These are phyloP conservation scores for Candida mattraensis DNA, from an alignment of 805 yeast species.

Conservation along the genomic window DNA sequence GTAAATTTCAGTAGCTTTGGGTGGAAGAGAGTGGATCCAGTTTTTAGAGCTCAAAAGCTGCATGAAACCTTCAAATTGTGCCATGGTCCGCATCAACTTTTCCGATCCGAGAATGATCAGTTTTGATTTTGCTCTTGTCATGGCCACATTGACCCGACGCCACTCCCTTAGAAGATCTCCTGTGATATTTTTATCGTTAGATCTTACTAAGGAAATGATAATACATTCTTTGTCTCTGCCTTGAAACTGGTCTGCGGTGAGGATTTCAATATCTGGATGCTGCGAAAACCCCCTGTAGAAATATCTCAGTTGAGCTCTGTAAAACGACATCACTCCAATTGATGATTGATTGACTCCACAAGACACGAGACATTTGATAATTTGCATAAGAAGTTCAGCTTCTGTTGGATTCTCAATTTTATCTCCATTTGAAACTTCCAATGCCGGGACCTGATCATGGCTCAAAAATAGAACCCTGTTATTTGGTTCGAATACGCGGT, in stretches of 20 bases:
- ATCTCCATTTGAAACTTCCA: conserved; percentile 58
- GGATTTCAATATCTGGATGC: conserved; percentile 58
- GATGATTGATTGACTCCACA: conserved; percentile 60
- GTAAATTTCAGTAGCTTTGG: conserved; percentile 41
- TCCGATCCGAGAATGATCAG: conserved; percentile 81
- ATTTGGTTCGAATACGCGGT: conserved; percentile 49
- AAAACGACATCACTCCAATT: conserved; percentile 88
- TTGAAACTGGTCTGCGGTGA: conserved; percentile 95
- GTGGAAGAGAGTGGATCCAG: conserved; percentile 66
- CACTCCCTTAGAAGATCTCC: conserved; percentile 85
- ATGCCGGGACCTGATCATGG: conserved; percentile 67
- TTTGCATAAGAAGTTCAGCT: conserved; percentile 59
- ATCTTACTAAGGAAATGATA: conserved; percentile 83
- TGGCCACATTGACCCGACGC: conserved; percentile 91
- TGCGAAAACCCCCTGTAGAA: conserved; percentile 35
- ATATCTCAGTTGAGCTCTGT: conserved; percentile 73
- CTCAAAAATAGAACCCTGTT: conserved; percentile 74
- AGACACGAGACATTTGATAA: conserved; percentile 54
- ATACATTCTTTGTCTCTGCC: conserved; percentile 95
- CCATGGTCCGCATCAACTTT: conserved; percentile 53
- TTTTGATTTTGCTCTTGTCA: conserved; percentile 86
- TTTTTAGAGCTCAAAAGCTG: conserved; percentile 50
- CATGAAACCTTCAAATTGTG: conserved; percentile 59
- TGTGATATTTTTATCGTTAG: conserved; percentile 61
- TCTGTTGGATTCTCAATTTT: conserved; percentile 74